Evolutionary conservation across 768 basidiomycete genomes (phyloP), one percentile per base, ranked within the genome.

Genomic region (Crepidotus variabilis): DNA sequence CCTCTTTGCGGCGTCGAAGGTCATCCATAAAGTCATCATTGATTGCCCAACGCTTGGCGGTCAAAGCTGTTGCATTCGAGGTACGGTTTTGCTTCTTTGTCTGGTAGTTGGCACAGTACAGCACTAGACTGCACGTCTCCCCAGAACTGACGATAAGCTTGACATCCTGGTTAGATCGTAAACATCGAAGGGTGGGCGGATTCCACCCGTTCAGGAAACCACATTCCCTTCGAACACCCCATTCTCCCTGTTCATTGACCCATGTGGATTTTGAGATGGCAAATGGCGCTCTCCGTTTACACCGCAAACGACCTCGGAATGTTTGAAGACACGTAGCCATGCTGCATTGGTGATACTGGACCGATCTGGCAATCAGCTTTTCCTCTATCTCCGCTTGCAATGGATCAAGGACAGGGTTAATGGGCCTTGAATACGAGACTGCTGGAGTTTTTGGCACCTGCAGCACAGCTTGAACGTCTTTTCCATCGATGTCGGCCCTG

Each of bases 21-120:
- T n/a, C n/a, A n/a, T n/a, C n/a, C n/a, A n/a, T n/a, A n/a, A n/a
- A n/a, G n/a, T n/a, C n/a, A n/a, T n/a, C n/a, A n/a, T n/a, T n/a
- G n/a, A n/a, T n/a, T n/a, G n/a, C n/a, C n/a, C n/a, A n/a, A n/a
- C n/a, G n/a, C n/a, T n/a, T n/a, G n/a, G n/a, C n/a, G n/a, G n/a
- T n/a, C n/a, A 80, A 20, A 1, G 78, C 77, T 0, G 75, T 71
- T 5, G 63, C 35, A 49, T 80, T 80, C 32, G 61, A 67, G 0
- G 65, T 59, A 16, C 61, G 58, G 8, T 57, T 50, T 54, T 78
- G 75, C 49, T 75, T 75, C 60, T 82, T 82, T 0, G 72, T 67
- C 0, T 69, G 61, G 54, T 80, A 80, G 0, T 52, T 59, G 0
- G 73, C 71, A 3, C 75, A 64, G 50, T 82, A 82, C 55, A 63